Evolutionary conservation across 2,329 filamentous ascomycete genomes (phyloP), one percentile per base, ranked within the genome.

Genomic region (Pleurostoma richardsiae): DNA sequence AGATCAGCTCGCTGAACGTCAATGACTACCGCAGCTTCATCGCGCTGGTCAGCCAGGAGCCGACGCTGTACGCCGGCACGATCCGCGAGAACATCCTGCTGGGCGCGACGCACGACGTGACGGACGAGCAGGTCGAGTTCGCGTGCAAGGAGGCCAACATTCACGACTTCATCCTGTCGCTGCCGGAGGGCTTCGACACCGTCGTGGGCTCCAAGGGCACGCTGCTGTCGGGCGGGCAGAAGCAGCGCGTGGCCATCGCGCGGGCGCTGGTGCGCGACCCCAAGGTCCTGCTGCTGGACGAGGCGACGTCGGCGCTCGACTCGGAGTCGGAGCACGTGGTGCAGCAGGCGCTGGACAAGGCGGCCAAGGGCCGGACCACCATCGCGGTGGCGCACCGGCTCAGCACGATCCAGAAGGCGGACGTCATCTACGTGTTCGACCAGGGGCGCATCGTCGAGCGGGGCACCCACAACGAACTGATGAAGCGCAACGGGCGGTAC

Each of bases 401-500:
- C 5, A 90, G 84, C 59, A 96, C 94, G 0, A 96, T 97, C 50
- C 90, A 96, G 63, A 91, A 94, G 63, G 92, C 92, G 1, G 92
- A 97, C 61, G 72, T 92, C 42, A 97, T 97, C 57, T 96, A 95
- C 54, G 92, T 97, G n/a, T 94, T 97, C 62, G 91, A 96, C 64
- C 84, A 88, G 57, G 94, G 92, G 6, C 79, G 82, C 49, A 81
- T 97, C 40, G 87, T 95, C 1, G 92, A 97, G 71, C 79, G 80
- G 55, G 92, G 92, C 4, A 90, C 83, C 6, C 92, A 97, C 61
- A 59, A 70, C 1, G 86, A 90, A 60, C 63, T 92, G 57, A 83
- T 88, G 77, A 76, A 73, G 54, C 77, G 74, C 61, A 82, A 82
- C 52, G 86, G 87, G 4, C 76, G 86, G 42, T 94, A 94, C 60